Percentiles rank a stretch among this genome's conserved stretches.
phyloP scores from a whole-genome alignment of 495 filamentous ascomycete genomes.

The Aspergillus ostianus region DNA sequence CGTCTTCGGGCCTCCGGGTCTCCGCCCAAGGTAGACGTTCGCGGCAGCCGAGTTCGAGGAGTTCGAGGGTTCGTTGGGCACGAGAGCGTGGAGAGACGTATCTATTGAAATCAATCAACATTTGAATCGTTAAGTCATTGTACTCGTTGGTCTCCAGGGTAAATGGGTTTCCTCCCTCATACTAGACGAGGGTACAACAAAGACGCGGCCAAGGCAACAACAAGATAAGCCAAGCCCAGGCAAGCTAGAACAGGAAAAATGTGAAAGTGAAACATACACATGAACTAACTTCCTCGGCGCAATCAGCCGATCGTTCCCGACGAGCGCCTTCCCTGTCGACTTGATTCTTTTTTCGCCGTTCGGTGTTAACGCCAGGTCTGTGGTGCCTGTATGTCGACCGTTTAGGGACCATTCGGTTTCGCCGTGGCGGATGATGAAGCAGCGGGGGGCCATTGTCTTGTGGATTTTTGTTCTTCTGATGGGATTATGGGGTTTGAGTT shows the following conservation, averaged over 20 bases:
- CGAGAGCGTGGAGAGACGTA: constrained; percentile 87
- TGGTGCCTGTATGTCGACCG: constrained; percentile 83
- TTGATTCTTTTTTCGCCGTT: constrained; percentile 83
- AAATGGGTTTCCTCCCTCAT: too few relatives aligned
- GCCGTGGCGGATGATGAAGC: constrained; percentile 91
- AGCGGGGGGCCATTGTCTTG: constrained; percentile 64
- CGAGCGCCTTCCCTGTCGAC: constrained; percentile 77
- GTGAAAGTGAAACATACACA: constrained; percentile 50
- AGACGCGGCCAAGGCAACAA: too few relatives aligned
- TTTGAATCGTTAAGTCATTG: not conserved
- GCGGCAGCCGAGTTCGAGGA: constrained; percentile 62
- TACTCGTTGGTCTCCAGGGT: not conserved
- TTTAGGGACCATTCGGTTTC: constrained; percentile 98
- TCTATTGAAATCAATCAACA: constrained; percentile 28
- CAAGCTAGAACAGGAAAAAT: not conserved
- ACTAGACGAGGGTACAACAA: too few relatives aligned
- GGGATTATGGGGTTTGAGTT: too few relatives aligned
- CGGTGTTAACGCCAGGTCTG: constrained; percentile 80
- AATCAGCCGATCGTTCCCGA: constrained; percentile 83
- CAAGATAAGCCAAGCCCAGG: not conserved
- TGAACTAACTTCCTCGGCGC: constrained; percentile 78
- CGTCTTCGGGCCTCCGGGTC: constrained; percentile 33
- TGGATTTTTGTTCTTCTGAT: not conserved
- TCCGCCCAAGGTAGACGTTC: constrained; percentile 55
- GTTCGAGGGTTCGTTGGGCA: constrained; percentile 82